Conservation (phyloP, 139 green algal species). For the Ulvella scutata region DNA sequence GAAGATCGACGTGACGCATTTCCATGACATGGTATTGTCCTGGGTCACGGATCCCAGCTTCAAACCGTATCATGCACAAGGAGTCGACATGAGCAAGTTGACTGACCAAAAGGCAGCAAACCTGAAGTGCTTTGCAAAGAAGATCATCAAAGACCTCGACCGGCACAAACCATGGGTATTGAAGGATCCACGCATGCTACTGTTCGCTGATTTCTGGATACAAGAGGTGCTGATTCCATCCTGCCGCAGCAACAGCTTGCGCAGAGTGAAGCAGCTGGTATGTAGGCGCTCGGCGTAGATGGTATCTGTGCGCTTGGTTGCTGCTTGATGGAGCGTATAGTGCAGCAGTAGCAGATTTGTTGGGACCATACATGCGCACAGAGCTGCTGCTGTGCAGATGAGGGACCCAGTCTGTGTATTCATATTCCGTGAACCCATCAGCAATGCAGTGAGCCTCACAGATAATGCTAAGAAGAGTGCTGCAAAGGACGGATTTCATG, state of each 20-base stretch:
- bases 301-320: no score
- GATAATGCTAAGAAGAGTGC: neutral
- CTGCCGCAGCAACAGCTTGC: no score
- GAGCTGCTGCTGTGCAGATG: neutral
- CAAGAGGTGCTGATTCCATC: neutral
- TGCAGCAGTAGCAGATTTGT: no score
- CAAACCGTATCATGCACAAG: constrained; percentile 2
- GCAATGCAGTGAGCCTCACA: neutral
- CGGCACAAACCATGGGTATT: neutral
- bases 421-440: neutral
- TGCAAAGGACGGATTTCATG: neutral
- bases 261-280: no score
- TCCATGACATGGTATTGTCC: neutral
- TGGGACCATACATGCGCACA: no score
- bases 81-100: neutral
- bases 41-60: neutral
- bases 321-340: no score
- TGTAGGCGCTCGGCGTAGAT: no score
- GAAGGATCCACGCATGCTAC: neutral
- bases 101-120: neutral
- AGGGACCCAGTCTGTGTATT: neutral
- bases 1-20: neutral
- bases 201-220: neutral
- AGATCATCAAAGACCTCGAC: neutral
- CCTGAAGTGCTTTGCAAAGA: neutral